Conservation (phyloP, 2,329 filamentous ascomycete species). For the Botrytis hyacinthi region DNA sequence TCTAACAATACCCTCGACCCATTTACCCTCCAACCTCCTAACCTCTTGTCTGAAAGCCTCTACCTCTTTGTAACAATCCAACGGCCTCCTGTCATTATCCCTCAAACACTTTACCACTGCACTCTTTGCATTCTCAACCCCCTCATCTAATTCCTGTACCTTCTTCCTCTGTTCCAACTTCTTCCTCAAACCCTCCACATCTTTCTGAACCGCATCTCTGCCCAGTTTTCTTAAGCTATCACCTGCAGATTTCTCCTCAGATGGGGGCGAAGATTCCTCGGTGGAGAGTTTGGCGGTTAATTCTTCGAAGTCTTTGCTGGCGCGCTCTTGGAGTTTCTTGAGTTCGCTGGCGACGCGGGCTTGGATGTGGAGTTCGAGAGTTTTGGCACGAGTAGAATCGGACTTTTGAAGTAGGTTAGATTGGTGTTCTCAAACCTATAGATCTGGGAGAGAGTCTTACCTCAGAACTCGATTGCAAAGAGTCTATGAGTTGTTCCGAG, state of each 20-base stretch:
- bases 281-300: slow-evolving; percentile 63
- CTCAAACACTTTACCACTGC: slow-evolving; percentile 78
- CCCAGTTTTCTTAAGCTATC: slow-evolving; percentile 39
- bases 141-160: slow-evolving; percentile 66
- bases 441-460: slow-evolving; percentile 48
- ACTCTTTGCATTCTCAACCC: slow-evolving; percentile 70
- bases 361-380: slow-evolving; percentile 85
- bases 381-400: slow-evolving; percentile 80
- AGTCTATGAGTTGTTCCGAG: slow-evolving; percentile 79
- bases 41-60: slow-evolving; percentile 89
- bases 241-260: slow-evolving; percentile 33
- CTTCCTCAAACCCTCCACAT: slow-evolving; percentile 56
- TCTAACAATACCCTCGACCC: slow-evolving; percentile 77
- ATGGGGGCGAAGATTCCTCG: slow-evolving; percentile 21
- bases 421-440: not conserved
- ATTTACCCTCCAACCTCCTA: slow-evolving; percentile 76
- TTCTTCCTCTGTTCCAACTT: slow-evolving; percentile 63
- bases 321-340: slow-evolving; percentile 69
- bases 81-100: slow-evolving; percentile 78
- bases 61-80: slow-evolving; percentile 95
- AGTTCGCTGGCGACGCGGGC: slow-evolving; percentile 83
- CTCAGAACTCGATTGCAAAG: slow-evolving; percentile 81
- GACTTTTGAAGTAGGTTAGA: slow-evolving; percentile 53
- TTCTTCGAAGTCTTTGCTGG: slow-evolving; percentile 65
- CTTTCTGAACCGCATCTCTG: slow-evolving; percentile 54